A percentile compares a stretch with the other conserved stretches of the same genome.
phyloP scores from a whole-genome alignment of 257 asterid species.

The Verbascum thapsus region DNA sequence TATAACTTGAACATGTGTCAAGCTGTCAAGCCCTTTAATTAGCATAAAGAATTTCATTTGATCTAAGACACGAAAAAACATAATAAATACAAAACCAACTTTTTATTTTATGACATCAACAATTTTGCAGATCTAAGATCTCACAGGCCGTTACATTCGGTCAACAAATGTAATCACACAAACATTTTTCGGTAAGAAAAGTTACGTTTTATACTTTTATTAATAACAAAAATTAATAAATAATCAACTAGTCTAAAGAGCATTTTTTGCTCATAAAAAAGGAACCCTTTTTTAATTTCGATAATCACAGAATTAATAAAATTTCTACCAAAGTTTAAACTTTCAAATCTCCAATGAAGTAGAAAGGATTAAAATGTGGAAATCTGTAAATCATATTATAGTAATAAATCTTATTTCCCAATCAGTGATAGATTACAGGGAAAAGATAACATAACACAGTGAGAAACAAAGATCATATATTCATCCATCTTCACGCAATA shows the following conservation, averaged over 20 bases:
- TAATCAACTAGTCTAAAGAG: too few relatives aligned
- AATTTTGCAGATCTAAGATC: too few relatives aligned
- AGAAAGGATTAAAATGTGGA: not conserved
- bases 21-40: too few relatives aligned
- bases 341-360: constrained; percentile 3
- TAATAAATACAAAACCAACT: too few relatives aligned
- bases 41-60: too few relatives aligned
- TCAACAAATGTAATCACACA: not conserved
- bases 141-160: not conserved
- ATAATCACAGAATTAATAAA: too few relatives aligned
- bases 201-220: not conserved
- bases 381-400: not conserved
- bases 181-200: constrained; percentile 1
- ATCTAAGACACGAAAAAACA: too few relatives aligned
- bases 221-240: not conserved
- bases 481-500: constrained; percentile 4
- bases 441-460: not conserved
- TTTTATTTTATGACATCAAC: too few relatives aligned
- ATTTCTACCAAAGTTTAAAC: not conserved
- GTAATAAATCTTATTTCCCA: constrained; percentile 9
- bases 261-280: not conserved
- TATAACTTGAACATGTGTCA: too few relatives aligned
- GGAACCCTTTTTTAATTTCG: too few relatives aligned
- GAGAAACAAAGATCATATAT: not conserved
- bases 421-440: not conserved